Evolutionary conservation across 2,329 filamentous ascomycete genomes (phyloP).

Genomic region (Drechslerella dactyloides): DNA sequence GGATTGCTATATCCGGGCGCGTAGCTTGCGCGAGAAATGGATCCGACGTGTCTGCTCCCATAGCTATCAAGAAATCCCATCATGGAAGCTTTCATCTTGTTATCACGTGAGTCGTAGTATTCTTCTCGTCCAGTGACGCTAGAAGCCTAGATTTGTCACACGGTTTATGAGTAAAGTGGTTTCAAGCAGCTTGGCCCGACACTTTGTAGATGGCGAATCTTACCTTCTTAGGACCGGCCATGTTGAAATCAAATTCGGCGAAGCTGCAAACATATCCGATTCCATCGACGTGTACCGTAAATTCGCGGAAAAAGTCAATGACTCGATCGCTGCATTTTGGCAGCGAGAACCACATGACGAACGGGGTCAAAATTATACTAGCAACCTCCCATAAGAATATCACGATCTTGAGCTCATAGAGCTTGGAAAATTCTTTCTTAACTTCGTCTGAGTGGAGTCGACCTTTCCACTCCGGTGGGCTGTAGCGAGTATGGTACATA

Average conservation of each 20-base stretch:
- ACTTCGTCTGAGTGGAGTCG: constrained; percentile 89
- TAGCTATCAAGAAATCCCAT: constrained; percentile 96
- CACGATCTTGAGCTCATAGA: constrained; percentile 90
- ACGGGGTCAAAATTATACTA: constrained; percentile 88
- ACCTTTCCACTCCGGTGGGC: constrained; percentile 84
- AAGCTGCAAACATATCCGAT: constrained; percentile 96
- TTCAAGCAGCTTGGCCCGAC: not conserved
- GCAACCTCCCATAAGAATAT: constrained; percentile 92
- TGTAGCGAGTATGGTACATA: constrained; percentile 90
- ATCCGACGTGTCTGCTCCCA: constrained; percentile 22
- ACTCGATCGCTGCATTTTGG: constrained; percentile 89
- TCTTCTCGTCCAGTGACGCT: constrained; percentile 69
- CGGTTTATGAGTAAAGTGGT: constrained; percentile 52
- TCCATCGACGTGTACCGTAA: constrained; percentile 95
- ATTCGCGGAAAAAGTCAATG: constrained; percentile 97
- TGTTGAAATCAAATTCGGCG: constrained; percentile 96
- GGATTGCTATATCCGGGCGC: constrained; percentile 58
- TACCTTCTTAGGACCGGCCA: constrained; percentile 68
- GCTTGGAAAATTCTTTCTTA: constrained; percentile 82
- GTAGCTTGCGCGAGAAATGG: constrained; percentile 27
- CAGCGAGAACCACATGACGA: constrained; percentile 84
- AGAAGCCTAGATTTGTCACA: constrained; percentile 34
- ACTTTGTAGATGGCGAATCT: constrained; percentile 53
- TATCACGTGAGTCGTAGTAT: constrained; percentile 93
- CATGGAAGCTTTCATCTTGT: constrained; percentile 97